Evolutionary conservation across 306 rosid genomes (phyloP).

Genomic region (Clitoria ternatea): DNA sequence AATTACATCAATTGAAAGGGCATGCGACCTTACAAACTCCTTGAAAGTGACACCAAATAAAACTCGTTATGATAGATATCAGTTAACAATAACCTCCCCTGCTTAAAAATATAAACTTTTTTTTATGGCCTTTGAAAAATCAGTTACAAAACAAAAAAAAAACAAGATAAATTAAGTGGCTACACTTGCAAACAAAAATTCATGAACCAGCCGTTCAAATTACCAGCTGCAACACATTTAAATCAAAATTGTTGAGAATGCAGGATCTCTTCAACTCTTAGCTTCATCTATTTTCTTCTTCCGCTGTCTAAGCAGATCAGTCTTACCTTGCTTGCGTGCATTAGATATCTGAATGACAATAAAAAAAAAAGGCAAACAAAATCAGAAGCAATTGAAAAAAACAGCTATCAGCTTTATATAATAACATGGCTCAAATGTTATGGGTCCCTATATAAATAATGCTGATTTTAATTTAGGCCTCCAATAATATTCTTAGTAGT

Average conservation of each 20-base stretch:
- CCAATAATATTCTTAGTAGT: too few relatives aligned
- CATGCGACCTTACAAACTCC: too few relatives aligned
- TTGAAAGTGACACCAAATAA: too few relatives aligned
- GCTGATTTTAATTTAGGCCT: too few relatives aligned
- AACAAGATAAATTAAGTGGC: not conserved
- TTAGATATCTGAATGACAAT: slow-evolving; percentile 50
- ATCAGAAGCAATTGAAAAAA: not conserved
- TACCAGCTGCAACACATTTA: not conserved
- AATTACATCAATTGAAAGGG: too few relatives aligned
- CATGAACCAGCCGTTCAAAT: slow-evolving; percentile 5
- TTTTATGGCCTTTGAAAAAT: not conserved
- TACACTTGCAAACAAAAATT: not conserved
- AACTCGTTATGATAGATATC: not conserved
- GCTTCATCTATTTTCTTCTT: slow-evolving; percentile 60
- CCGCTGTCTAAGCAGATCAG: slow-evolving; percentile 48
- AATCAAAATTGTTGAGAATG: not conserved
- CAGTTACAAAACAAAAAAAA: slow-evolving; percentile 3
- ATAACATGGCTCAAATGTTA: too few relatives aligned
- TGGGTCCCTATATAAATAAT: too few relatives aligned
- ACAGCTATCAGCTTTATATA: not conserved
- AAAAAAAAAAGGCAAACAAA: not conserved
- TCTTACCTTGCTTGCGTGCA: slow-evolving; percentile 45
- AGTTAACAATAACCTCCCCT: not conserved
- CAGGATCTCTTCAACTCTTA: slow-evolving; percentile 18
- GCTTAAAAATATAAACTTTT: not conserved